Percentiles rank a stretch among this genome's conserved stretches.
phyloP scores from a whole-genome alignment of 768 basidiomycete species.

The Austroboletus eburneus region DNA sequence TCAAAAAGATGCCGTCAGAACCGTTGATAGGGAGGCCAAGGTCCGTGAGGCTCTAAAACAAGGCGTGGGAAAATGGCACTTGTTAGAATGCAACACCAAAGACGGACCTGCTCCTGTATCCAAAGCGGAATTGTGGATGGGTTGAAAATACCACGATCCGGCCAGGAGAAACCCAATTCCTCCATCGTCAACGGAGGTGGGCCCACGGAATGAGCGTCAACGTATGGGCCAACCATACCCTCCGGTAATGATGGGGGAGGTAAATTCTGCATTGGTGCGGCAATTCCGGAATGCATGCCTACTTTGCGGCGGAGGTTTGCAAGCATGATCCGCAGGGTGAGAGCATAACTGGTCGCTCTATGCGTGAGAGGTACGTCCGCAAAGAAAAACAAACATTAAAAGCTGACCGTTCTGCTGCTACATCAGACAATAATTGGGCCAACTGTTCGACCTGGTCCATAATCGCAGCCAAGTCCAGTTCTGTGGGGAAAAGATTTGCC shows the following conservation, averaged over 20 bases:
- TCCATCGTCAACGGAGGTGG: slow-evolving; percentile 76
- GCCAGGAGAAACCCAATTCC: slow-evolving; percentile 78
- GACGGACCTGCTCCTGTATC: slow-evolving; percentile 82
- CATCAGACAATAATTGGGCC: slow-evolving; percentile 85
- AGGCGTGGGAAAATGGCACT: neutral
- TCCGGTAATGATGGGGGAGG: slow-evolving; percentile 53
- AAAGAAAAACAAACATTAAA: neutral
- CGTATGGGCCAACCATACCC: slow-evolving; percentile 54
- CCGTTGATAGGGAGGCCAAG: slow-evolving; percentile 90
- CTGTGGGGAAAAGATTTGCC: slow-evolving; percentile 87
- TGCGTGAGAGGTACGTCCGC: slow-evolving; percentile 9
- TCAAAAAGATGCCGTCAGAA: slow-evolving; percentile 85
- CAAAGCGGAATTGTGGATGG: slow-evolving; percentile 83
- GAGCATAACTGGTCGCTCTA: slow-evolving; percentile 60
- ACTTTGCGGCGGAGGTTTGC: slow-evolving; percentile 88
- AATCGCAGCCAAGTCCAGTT: slow-evolving; percentile 73
- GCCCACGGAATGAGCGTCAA: slow-evolving; percentile 45
- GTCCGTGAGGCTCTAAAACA: slow-evolving; percentile 72
- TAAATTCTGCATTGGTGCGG: slow-evolving; percentile 45
- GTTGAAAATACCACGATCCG: slow-evolving; percentile 63
- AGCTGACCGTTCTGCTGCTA: slow-evolving; percentile 81
- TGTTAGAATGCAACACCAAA: too few species aligned
- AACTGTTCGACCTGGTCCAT: slow-evolving; percentile 86
- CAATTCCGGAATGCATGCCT: slow-evolving; percentile 52
- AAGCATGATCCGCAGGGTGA: slow-evolving; percentile 90